phyloP scores from a whole-genome alignment of 371 early-diverging fungal species.

The Saksenaea vasiformis region DNA sequence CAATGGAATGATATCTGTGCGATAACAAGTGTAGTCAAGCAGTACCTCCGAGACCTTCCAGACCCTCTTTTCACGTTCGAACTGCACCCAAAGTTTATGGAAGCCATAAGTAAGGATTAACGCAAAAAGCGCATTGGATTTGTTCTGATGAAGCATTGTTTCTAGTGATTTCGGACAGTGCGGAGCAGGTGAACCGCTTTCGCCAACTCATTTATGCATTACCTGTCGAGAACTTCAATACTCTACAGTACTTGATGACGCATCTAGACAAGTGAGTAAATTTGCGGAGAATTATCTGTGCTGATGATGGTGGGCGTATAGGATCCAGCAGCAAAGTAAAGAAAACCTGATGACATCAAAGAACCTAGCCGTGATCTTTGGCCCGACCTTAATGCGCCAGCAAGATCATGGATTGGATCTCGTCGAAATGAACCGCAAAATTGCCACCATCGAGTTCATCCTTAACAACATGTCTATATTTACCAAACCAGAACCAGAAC shows the following conservation, averaged over 20 bases:
- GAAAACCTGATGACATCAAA: conserved; percentile 88
- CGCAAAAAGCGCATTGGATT: conserved; percentile 37
- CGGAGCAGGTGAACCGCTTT: conserved; percentile 22
- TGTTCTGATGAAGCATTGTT: background rate
- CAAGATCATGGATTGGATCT: conserved; percentile 69
- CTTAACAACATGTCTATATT: conserved; percentile 49
- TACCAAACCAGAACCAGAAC: conserved; percentile 14
- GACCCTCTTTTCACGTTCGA: conserved; percentile 88
- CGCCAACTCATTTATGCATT: conserved; percentile 32
- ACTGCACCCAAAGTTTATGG: conserved; percentile 74
- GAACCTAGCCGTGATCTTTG: conserved; percentile 92
- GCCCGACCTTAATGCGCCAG: conserved; percentile 85
- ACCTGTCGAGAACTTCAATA: conserved; percentile 45
- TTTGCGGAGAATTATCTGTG: too few relatives aligned
- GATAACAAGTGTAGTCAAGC: conserved; percentile 90
- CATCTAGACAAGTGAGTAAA: conserved; percentile 42
- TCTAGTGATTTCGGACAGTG: conserved; percentile 17
- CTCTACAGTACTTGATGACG: conserved; percentile 41
- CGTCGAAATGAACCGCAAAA: conserved; percentile 79
- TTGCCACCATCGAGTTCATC: conserved; percentile 67
- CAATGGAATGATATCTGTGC: conserved; percentile 67
- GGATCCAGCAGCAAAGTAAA: conserved; percentile 54
- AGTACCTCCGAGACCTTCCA: conserved; percentile 90
- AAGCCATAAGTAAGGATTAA: conserved; percentile 48
- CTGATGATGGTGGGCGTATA: conserved; percentile 9